A percentile compares a stretch with the other conserved stretches of the same genome.
Conservation (phyloP, 208 protist species). For the Crithidia sp. region DNA sequence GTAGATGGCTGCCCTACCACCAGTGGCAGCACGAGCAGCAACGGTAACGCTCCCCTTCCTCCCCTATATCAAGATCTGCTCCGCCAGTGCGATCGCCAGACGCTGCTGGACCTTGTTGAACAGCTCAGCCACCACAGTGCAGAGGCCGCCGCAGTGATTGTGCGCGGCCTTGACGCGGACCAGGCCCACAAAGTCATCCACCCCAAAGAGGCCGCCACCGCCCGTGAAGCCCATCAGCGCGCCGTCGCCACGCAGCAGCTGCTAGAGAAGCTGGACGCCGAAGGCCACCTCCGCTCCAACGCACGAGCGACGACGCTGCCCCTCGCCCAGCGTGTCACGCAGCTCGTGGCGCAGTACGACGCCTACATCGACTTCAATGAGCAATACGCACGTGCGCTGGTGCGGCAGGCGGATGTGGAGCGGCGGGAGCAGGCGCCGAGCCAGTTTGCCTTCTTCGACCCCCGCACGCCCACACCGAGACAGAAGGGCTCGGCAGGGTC, state of each 20-base stretch:
- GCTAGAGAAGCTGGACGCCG: constrained; percentile 58
- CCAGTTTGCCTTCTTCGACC: constrained; percentile 52
- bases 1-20: not conserved
- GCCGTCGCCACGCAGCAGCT: constrained; percentile 41
- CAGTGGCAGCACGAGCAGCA: constrained; percentile 21
- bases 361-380: constrained; percentile 57
- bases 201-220: constrained; percentile 46
- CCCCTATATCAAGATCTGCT: constrained; percentile 38
- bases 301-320: constrained; percentile 21
- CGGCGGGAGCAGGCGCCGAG: constrained; percentile 12
- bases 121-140: constrained; percentile 44
- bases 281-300: constrained; percentile 57
- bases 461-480: constrained; percentile 16
- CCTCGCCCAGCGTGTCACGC: constrained; percentile 43
- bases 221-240: constrained; percentile 25
- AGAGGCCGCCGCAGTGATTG: constrained; percentile 36
- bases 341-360: constrained; percentile 68
- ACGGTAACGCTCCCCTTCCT: constrained; percentile 36
- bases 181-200: constrained; percentile 46
- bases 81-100: constrained; percentile 55
- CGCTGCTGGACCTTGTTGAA: constrained; percentile 59
- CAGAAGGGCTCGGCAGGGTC: not conserved
- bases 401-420: constrained; percentile 34
- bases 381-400: constrained; percentile 36
- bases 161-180: constrained; percentile 64